A percentile compares a stretch with the other conserved stretches of the same genome.
These are phyloP conservation scores for Lanmaoa rubissima DNA, from an alignment of 768 basidiomycete species.

Conservation along the genomic window DNA sequence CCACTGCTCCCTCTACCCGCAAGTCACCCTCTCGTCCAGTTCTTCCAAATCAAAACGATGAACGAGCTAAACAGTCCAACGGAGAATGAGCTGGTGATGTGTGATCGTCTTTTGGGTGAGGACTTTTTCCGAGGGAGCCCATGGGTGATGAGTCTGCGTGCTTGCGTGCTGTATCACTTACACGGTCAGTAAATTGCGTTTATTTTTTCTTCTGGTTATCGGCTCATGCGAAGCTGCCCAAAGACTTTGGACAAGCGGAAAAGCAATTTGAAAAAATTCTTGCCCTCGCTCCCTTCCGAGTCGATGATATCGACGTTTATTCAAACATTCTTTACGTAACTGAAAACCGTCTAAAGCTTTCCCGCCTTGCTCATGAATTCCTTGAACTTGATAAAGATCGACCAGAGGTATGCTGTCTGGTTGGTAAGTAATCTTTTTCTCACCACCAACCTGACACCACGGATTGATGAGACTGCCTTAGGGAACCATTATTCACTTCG, in stretches of 20 bases:
- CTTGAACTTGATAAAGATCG: constrained; percentile 86
- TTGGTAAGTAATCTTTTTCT: constrained; percentile 56
- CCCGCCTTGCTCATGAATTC: constrained; percentile 89
- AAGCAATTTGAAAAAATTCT: constrained; percentile 83
- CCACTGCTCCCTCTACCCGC: constrained; percentile 48
- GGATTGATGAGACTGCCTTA: constrained; percentile 31
- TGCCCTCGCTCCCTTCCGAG: constrained; percentile 76
- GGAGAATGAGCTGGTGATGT: constrained; percentile 78
- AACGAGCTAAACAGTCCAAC: constrained; percentile 88
- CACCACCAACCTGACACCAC: background rate
- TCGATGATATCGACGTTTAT: constrained; percentile 94
- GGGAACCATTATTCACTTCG: constrained; percentile 98
- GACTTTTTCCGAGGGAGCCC: constrained; percentile 79
- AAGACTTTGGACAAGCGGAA: constrained; percentile 89
- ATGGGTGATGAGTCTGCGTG: constrained; percentile 84
- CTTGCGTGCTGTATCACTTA: constrained; percentile 84
- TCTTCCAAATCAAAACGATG: constrained; percentile 87
- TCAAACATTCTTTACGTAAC: constrained; percentile 97
- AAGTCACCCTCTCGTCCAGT: constrained; percentile 52
- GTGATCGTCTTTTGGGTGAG: constrained; percentile 69
- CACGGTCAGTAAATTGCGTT: constrained; percentile 59
- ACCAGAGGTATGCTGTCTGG: constrained; percentile 94
- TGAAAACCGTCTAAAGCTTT: constrained; percentile 83
- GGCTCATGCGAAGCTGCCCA: constrained; percentile 5
- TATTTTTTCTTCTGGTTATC: background rate